Evolutionary conservation across 2,329 filamentous ascomycete genomes (phyloP), one percentile per base, ranked within the genome.

Genomic region (Colletotrichum chlorophyti): DNA sequence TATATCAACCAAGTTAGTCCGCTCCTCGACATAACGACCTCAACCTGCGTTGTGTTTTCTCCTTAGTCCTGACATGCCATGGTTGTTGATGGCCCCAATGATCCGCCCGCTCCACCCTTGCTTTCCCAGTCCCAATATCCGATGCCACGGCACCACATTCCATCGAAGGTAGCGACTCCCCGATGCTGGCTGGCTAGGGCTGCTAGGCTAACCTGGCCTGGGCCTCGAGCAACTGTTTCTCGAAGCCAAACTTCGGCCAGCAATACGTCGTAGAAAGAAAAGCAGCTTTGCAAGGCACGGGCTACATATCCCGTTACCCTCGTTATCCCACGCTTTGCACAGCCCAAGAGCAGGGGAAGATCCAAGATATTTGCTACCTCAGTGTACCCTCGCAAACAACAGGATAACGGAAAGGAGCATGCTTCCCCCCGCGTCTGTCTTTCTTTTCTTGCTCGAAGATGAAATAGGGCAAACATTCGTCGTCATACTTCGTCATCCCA

Each of bases 91-190:
- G 34, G 34, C 15, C 12, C 46, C 17, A 12, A 38, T 40, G 34
- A 24, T 24, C 48, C 29, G 40, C 51, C n/a, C 32, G 37, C 43
- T 55, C 57, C 51, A 60, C 45, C 45, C 43, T 45, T 60, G 52
- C 50, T 34, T 43, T 40, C 47, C 24, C n/a, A n/a, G n/a, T n/a
- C n/a, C 51, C 35, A 50, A 59, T 55, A 59, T 59, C 55, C 51
- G 55, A 59, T 55, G 51, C 40, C 21, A 55, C 41, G 31, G 51
- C 55, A 45, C 43, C 31, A 29, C 32, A 45, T 35, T 40, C 57
- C 57, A 41, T 57, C 51, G 52, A 35, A 60, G 57, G 51, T 23
- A 57, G 57, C 51, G 38, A 41, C 47, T 45, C 32, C 55, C 55
- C 43, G 43, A 38, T 45, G 38, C 51, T 38, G 31, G 19, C 35